Percentiles rank a stretch among this genome's conserved stretches.
Evolutionary conservation across 805 yeast species (phyloP).

Genomic region (Schwanniomyces pseudopolymorphus): DNA sequence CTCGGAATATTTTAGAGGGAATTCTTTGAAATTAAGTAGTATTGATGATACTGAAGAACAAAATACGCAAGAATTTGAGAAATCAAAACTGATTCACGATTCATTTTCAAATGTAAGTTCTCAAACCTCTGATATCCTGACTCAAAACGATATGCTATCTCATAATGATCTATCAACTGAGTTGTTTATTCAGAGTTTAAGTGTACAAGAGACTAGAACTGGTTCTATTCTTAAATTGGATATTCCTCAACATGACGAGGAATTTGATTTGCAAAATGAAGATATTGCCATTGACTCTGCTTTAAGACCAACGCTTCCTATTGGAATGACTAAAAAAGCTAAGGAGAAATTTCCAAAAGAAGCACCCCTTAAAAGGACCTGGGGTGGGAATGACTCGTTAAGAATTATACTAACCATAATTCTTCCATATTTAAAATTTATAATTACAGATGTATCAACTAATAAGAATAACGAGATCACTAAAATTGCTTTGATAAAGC

Average conservation of each 20-base stretch:
- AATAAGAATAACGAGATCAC: constrained; percentile 18
- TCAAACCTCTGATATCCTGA: constrained; percentile 9
- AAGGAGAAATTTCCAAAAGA: constrained; percentile 52
- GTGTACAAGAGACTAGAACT: background rate
- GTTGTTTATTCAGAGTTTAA: constrained; percentile 8
- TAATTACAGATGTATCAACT: constrained; percentile 25
- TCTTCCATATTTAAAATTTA: constrained; percentile 34
- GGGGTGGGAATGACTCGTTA: constrained; percentile 59
- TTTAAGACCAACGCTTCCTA: constrained; percentile 51
- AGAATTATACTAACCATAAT: constrained; percentile 38
- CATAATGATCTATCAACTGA: constrained; percentile 7
- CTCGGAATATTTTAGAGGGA: constrained; percentile 22
- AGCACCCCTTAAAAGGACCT: constrained; percentile 47
- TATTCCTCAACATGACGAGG: background rate
- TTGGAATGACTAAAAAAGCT: constrained; percentile 61
- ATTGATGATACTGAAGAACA: constrained; percentile 13
- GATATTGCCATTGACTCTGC: constrained; percentile 34
- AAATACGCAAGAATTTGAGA: background rate
- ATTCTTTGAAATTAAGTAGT: constrained; percentile 11
- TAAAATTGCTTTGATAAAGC: constrained; percentile 32
- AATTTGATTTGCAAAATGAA: constrained; percentile 4
- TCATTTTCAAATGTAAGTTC: constrained; percentile 6
- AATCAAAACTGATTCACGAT: background rate
- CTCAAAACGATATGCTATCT: background rate
- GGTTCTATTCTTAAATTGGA: constrained; percentile 2